A percentile compares a stretch with the other conserved stretches of the same genome.
Conservation (phyloP, 2,329 filamentous ascomycete genomes). For the Verticillium isaacii region DNA sequence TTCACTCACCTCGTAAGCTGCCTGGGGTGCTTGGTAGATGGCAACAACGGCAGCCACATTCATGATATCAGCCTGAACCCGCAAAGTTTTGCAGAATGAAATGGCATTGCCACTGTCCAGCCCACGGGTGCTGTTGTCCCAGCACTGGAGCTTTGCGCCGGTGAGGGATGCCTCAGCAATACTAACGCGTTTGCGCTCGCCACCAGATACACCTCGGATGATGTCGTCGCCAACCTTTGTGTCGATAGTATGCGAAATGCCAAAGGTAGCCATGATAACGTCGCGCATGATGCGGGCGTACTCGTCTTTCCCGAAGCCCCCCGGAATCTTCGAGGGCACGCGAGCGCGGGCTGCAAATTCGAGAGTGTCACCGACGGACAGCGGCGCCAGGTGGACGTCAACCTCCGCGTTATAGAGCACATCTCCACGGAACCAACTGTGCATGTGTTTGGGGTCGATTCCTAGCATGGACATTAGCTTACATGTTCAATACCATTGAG, state of each 20-base stretch:
- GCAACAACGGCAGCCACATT: slow-evolving; percentile 11
- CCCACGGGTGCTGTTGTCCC: slow-evolving; percentile 26
- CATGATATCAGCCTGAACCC: slow-evolving; percentile 33
- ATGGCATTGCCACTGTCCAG: slow-evolving; percentile 42
- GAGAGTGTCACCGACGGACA: slow-evolving; percentile 57
- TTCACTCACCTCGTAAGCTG: slow-evolving; percentile 12
- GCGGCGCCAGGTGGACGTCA: slow-evolving; percentile 56
- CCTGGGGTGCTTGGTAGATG: slow-evolving; percentile 15
- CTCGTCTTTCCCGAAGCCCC: slow-evolving; percentile 33
- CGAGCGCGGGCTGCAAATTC: slow-evolving; percentile 54
- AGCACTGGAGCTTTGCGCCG: slow-evolving; percentile 18
- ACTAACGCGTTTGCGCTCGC: slow-evolving; percentile 35
- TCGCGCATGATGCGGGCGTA: slow-evolving; percentile 45
- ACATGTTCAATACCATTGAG: no score
- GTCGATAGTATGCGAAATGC: slow-evolving; percentile 14
- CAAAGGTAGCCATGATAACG: slow-evolving; percentile 45
- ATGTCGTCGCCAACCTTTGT: slow-evolving; percentile 15
- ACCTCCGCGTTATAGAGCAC: slow-evolving; percentile 64
- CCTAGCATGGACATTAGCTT: neutral
- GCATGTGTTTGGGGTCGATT: slow-evolving; percentile 11
- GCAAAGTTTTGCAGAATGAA: slow-evolving; percentile 48
- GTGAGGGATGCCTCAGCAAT: slow-evolving; percentile 16
- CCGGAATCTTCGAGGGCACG: slow-evolving; percentile 39
- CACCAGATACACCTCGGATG: slow-evolving; percentile 13
- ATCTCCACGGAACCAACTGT: slow-evolving; percentile 44